These are phyloP conservation scores for Penicillium sp. DNA, from an alignment of 2,329 filamentous ascomycete genomes.

Conservation along the genomic window DNA sequence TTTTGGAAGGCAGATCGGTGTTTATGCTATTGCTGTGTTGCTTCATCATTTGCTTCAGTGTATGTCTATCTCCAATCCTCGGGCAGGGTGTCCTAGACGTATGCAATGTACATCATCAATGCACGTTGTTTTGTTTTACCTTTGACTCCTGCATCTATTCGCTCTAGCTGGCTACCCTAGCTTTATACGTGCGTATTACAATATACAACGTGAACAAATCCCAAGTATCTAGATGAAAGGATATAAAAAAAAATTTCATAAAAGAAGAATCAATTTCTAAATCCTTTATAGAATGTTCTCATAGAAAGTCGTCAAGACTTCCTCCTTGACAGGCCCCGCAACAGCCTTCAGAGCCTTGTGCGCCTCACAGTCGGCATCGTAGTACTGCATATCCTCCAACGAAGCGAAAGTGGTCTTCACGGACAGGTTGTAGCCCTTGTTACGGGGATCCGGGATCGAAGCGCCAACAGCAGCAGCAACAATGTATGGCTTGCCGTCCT, in stretches of 20 bases:
- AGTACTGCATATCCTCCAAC: conserved; percentile 68
- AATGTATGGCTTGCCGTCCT: conserved; percentile 73
- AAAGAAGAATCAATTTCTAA: neutral
- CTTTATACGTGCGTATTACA: neutral
- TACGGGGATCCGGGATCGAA: conserved; percentile 58
- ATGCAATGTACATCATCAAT: conserved; percentile 30
- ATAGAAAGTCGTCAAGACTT: conserved; percentile 40
- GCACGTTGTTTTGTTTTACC: conserved; percentile 8
- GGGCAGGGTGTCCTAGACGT: conserved; percentile 18
- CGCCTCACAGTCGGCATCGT: conserved; percentile 60
- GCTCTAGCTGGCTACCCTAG: neutral
- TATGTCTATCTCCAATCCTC: conserved; percentile 8
- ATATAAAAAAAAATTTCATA: neutral
- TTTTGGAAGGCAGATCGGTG: conserved; percentile 16
- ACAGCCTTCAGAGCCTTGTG: conserved; percentile 51
- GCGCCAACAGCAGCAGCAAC: conserved; percentile 56
- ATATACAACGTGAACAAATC: neutral
- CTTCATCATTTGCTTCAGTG: conserved; percentile 5
- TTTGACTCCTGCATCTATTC: neutral
- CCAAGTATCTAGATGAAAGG: neutral
- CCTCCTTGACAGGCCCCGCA: conserved; percentile 33
- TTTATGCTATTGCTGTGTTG: conserved; percentile 8
- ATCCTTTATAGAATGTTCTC: conserved; percentile 35
- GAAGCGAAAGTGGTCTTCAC: conserved; percentile 63
- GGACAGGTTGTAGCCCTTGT: conserved; percentile 65